Evolutionary conservation across 2,329 filamentous ascomycete genomes (phyloP).

Genomic region (Botrytis aclada): DNA sequence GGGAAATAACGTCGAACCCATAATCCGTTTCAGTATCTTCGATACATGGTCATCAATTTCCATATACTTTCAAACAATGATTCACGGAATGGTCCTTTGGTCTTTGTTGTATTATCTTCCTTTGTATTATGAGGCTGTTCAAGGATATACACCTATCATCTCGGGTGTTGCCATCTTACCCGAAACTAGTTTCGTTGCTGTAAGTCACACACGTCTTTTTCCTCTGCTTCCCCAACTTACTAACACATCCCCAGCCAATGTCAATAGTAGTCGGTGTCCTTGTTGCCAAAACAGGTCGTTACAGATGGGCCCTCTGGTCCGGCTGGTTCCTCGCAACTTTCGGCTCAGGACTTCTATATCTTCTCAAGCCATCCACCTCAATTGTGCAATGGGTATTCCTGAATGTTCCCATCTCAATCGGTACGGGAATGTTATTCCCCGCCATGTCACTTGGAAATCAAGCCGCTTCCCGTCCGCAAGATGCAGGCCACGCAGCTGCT

Average conservation of each 20-base stretch:
- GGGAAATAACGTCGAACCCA: constrained; percentile 31
- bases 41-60: constrained; percentile 47
- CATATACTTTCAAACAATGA: constrained; percentile 50
- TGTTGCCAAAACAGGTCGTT: constrained; percentile 54
- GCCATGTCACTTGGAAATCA: constrained; percentile 62
- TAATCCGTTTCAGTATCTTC: constrained; percentile 47
- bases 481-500: constrained; percentile 59
- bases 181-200: constrained; percentile 61
- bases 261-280: constrained; percentile 54
- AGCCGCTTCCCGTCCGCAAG: constrained; percentile 53
- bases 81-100: constrained; percentile 58
- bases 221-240: constrained; percentile 42
- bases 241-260: constrained; percentile 49
- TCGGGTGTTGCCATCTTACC: constrained; percentile 57
- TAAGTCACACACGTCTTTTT: constrained; percentile 18
- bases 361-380: constrained; percentile 49
- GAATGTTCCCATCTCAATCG: constrained; percentile 57
- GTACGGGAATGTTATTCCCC: constrained; percentile 63
- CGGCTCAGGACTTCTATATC: constrained; percentile 54
- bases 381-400: constrained; percentile 58
- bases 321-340: constrained; percentile 61
- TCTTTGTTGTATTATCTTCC: constrained; percentile 54
- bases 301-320: constrained; percentile 52
- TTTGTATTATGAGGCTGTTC: constrained; percentile 50
- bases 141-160: constrained; percentile 51